Base-by-base conservation (phyloP, 169 alveolate species). In the Theileria equi region DNA sequence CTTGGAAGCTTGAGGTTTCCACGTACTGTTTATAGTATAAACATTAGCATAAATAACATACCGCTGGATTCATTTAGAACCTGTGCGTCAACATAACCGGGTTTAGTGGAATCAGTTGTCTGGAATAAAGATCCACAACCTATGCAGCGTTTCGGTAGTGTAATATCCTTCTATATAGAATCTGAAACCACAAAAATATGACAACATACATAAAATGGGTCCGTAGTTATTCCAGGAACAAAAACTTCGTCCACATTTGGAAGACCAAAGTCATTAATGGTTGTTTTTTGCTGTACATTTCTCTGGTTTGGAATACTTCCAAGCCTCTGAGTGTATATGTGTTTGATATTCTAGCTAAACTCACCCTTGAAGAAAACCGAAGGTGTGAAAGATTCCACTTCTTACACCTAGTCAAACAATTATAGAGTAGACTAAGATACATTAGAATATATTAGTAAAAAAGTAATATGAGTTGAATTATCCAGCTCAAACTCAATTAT, bases 91-190 rank as follows among this genome's bases (percentile, higher is more conserved):
- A 86, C 82, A 55, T 63, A 86, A 23, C 92, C 92, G 6, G 84
- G 82, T 62, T 86, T 81, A 50, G 41, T 77, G 36, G 64, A 76
- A 40, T 81, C 80, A 21, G 60, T 55, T 1, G 90, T 50, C 71
- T 86, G 92, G 50, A 86, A 65, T 29, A 63, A 66, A 6, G 88
- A 85, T 3, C 92, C 92, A 55, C 92, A 86, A 13, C 92, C 92
- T 53, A 86, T 81, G 35, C 84, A 74, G 17, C 72, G 38, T 31
- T 64, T 65, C 26, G 84, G 84, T 13, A 74, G 45, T 13, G 32
- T 74, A 0, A 57, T 50, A 26, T 74, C 84, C 65, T 74, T 74
- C 84, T 74, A 34, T n/a, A n/a, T n/a, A n/a, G n/a, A 74, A 8
- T 25, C 13, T 17, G 6, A 17, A 16, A 29, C 38, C 1, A 52